Percentiles rank a stretch among this genome's conserved stretches.
Evolutionary conservation across 129 eudicot genomes (phyloP).

Genomic region (Helianthus annuus): HanXRQr2.0-SUNRISE NC_035448.2:178605853-178606352

Average conservation of each 20-base stretch:
- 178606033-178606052: constrained; percentile 84
- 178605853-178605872: constrained; percentile 71
- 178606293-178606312: constrained; percentile 50
- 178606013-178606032: constrained; percentile 79
- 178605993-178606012: constrained; percentile 56
- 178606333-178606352: constrained; percentile 59
- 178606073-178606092: constrained; percentile 83
- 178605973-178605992: constrained; percentile 65
- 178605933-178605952: constrained; percentile 78
- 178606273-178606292: constrained; percentile 53
- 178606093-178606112: constrained; percentile 84
- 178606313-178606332: constrained; percentile 37
- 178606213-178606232: constrained; percentile 50
- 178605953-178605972: constrained; percentile 94
- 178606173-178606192: constrained; percentile 83
- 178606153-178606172: constrained; percentile 89
- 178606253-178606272: constrained; percentile 46
- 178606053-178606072: constrained; percentile 75
- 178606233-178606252: constrained; percentile 42
- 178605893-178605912: constrained; percentile 39
- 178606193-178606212: constrained; percentile 67
- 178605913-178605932: constrained; percentile 65
- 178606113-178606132: constrained; percentile 96
- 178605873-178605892: constrained; percentile 51
- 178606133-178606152: constrained; percentile 71